Percentiles rank a stretch among this genome's conserved stretches.
phyloP scores from a whole-genome alignment of 805 yeast genomes.

The Yarrowia keelungensis region DNA sequence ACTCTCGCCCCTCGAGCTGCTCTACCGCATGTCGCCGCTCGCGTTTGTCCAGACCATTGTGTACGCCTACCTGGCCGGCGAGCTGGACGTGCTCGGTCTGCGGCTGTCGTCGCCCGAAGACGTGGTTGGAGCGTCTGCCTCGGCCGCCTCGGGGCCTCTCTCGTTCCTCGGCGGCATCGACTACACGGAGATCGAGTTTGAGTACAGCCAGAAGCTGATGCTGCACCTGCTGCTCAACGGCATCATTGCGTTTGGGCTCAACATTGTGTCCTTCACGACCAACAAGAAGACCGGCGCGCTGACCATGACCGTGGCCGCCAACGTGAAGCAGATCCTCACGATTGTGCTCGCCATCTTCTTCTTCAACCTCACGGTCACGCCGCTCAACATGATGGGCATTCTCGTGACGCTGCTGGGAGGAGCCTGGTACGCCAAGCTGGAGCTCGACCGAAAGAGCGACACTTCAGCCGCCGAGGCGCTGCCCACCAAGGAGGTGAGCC shows the following conservation, averaged over 20 bases:
- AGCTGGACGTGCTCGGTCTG: constrained; percentile 40
- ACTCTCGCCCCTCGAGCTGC: constrained; percentile 45
- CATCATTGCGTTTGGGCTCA: constrained; percentile 46
- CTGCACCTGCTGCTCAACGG: constrained; percentile 45
- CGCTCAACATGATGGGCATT: constrained; percentile 46
- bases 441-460: constrained; percentile 39
- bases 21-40: constrained; percentile 47
- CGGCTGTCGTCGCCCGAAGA: constrained; percentile 38
- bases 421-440: constrained; percentile 46
- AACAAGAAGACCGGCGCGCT: constrained; percentile 48
- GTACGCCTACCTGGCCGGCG: constrained; percentile 46
- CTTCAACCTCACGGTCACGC: constrained; percentile 46
- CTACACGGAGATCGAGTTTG: constrained; percentile 40
- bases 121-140: constrained; percentile 1
- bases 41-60: constrained; percentile 45
- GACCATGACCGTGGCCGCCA: constrained; percentile 48
- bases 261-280: constrained; percentile 47
- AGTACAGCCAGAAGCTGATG: constrained; percentile 42
- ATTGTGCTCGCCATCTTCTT: constrained; percentile 46
- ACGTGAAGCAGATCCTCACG: constrained; percentile 47
- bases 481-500: constrained; percentile 14
- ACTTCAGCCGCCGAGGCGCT: background rate
- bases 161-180: constrained; percentile 39
- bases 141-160: background rate
- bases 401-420: constrained; percentile 45